These are phyloP conservation scores for Domatiomyces catenatus DNA, from an alignment of 2,329 filamentous ascomycete genomes.

Conservation along the genomic window DNA sequence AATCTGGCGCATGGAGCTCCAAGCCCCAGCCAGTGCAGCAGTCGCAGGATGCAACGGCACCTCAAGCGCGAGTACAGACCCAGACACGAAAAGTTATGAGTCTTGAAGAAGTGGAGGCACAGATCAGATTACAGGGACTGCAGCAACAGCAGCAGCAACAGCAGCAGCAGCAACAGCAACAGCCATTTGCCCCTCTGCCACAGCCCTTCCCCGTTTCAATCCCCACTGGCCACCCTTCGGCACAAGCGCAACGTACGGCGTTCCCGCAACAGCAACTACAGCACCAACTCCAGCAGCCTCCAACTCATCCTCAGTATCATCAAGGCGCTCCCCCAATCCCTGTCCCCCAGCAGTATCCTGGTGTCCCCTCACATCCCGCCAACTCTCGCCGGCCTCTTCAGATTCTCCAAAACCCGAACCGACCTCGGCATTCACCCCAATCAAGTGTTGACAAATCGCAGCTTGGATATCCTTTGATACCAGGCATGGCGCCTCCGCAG, in stretches of 20 bases:
- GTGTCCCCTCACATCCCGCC: slow-evolving; percentile 6
- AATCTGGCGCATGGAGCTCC: slow-evolving; percentile 78
- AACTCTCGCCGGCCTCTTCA: slow-evolving; percentile 47
- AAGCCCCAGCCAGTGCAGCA: slow-evolving; percentile 34
- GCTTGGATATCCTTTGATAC: slow-evolving; percentile 15
- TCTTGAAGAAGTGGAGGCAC: slow-evolving; percentile 88
- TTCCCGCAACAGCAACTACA: slow-evolving; percentile 9
- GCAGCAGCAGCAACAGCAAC: slow-evolving; percentile 11
- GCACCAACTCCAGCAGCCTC: slow-evolving; percentile 13
- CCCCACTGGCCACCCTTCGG: neutral
- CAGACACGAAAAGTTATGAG: slow-evolving; percentile 60
- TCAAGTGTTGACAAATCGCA: slow-evolving; percentile 23
- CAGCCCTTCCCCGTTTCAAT: slow-evolving; percentile 1
- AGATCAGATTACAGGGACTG: slow-evolving; percentile 57
- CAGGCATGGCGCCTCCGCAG: slow-evolving; percentile 51
- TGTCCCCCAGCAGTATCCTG: neutral
- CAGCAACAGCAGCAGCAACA: slow-evolving; percentile 14
- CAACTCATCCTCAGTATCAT: slow-evolving; percentile 19
- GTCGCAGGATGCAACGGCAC: slow-evolving; percentile 15
- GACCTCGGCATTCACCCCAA: slow-evolving; percentile 35
- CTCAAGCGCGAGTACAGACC: slow-evolving; percentile 18
- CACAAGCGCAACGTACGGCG: slow-evolving; percentile 2
- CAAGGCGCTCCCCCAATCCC: slow-evolving; percentile 1
- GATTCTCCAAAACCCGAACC: slow-evolving; percentile 65
- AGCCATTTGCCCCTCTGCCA: slow-evolving; percentile 14